Base-by-base conservation (phyloP, 345 rosid species). In the Citrus australasica region DNA sequence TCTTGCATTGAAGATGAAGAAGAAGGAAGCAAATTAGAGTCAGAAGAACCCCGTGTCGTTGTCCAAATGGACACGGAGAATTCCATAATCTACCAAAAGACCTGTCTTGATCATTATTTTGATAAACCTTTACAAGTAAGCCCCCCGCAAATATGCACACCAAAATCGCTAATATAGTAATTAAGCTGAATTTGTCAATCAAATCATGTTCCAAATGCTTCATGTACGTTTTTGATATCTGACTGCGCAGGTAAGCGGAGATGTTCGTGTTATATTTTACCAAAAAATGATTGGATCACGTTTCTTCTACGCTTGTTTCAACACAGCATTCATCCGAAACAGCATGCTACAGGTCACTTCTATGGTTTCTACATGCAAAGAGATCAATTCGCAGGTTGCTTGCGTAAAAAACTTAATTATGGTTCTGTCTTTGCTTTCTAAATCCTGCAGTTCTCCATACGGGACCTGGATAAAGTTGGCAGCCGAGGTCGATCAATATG, bases 41-140 rank as follows among this genome's bases (percentile, higher is more conserved):
- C 81, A 38, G 89, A 87, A 65, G 87, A 87, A 79, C 83, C 88
- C 6, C 96, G 74, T 46, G 84, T 92, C 24, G 88, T 93, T 38
- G 85, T 93, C 72, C 99, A 95, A 80, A 95, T 93, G 99, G 99
- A 95, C 87, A 95, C 99, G 2, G 97, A 95, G 80, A 90, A 88
- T 76, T 83, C 98, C 35, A 79, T 90, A n/a, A 84, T 92, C 74
- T 92, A 95, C 84, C 89, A 92, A 81, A 93, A 90, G 79, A 92
- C 88, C 30, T 92, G 98, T 79, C 98, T 93, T 71, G 99, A 93
- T 70, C 86, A 86, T 80, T 83, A 82, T 80, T 93, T 92, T 79
- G 88, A 88, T 32, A 90, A 83, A 74, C 97, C 99, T 76, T 83
- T 91, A n/a, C 83, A 61, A 74, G 98, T 93, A 86, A 87, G 90